These are phyloP conservation scores for Infundibulicybe gibba DNA, from an alignment of 768 basidiomycete species.

Conservation along the genomic window DNA sequence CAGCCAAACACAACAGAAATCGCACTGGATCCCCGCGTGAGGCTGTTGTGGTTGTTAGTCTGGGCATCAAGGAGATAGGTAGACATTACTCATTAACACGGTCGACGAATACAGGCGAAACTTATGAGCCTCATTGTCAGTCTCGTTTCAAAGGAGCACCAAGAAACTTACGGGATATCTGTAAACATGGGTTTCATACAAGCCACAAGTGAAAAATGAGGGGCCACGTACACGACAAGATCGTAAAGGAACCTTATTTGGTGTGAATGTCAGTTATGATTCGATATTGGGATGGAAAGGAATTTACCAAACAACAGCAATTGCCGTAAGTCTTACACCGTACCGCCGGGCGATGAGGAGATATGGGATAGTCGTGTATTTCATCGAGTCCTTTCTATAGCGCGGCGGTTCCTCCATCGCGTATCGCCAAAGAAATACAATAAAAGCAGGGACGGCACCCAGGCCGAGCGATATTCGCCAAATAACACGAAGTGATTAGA, in stretches of 20 bases:
- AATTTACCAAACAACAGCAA: conserved; percentile 70
- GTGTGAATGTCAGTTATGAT: background rate
- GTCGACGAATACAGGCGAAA: conserved; percentile 81
- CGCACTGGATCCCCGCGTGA: conserved; percentile 50
- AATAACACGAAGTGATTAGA: conserved; percentile 74
- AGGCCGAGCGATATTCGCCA: conserved; percentile 87
- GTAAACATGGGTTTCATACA: background rate
- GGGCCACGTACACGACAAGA: conserved; percentile 58
- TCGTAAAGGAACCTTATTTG: conserved; percentile 68
- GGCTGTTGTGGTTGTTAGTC: conserved; percentile 27
- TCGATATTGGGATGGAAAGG: background rate
- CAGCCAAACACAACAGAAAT: conserved; percentile 73
- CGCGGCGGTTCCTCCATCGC: conserved; percentile 76
- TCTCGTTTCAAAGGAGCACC: background rate
- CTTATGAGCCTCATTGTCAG: conserved; percentile 21
- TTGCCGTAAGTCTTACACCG: conserved; percentile 65
- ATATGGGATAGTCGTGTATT: conserved; percentile 68
- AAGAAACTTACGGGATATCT: conserved; percentile 57
- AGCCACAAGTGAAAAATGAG: background rate
- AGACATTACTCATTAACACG: conserved; percentile 55
- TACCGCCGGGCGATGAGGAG: conserved; percentile 73
- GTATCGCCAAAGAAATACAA: conserved; percentile 82
- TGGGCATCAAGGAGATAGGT: background rate
- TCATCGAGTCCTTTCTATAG: conserved; percentile 80
- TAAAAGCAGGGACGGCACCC: conserved; percentile 73